These are phyloP conservation scores for Takakia lepidozioides DNA, from an alignment of 225 moss, liverwort and hornwort species.

Conservation along the genomic window DNA sequence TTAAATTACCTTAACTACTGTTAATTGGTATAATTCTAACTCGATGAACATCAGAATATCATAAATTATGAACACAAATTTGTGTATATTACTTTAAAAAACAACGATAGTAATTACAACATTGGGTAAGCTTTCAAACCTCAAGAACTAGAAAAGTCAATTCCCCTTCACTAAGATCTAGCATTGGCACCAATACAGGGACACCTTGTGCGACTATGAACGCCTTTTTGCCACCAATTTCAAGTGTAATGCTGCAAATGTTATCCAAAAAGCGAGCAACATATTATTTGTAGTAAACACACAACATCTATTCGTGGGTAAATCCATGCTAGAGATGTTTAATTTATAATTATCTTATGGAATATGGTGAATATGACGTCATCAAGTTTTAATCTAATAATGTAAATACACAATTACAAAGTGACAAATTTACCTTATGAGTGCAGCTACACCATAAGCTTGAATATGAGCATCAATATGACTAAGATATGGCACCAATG, in stretches of 20 bases:
- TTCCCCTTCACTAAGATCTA: constrained; percentile 33
- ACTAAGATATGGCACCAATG: constrained; percentile 28
- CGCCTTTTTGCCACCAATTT: constrained; percentile 31
- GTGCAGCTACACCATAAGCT: constrained; percentile 32
- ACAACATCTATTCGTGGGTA: no score
- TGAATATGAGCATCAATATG: constrained; percentile 44
- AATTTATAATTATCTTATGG: no score
- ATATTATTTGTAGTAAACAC: no score
- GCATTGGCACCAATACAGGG: constrained; percentile 31
- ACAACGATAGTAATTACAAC: background rate
- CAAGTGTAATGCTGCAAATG: constrained; percentile 40
- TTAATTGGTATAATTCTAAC: no score
- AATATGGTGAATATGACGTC: no score
- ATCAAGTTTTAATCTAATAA: no score
- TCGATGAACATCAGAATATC: no score
- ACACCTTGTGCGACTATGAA: constrained; percentile 27
- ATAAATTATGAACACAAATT: no score
- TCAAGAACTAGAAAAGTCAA: constrained; percentile 38
- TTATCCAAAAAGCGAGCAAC: background rate
- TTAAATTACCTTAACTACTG: no score
- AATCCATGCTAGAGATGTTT: no score
- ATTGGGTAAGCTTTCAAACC: constrained; percentile 6
- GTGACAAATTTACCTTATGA: constrained; percentile 67
- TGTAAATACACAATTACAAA: no score
- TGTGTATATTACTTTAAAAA: background rate